Evolutionary conservation across 2,329 filamentous ascomycete species (phyloP), one percentile per base, ranked within the genome.

Genomic region (Orbilia quercus): DNA sequence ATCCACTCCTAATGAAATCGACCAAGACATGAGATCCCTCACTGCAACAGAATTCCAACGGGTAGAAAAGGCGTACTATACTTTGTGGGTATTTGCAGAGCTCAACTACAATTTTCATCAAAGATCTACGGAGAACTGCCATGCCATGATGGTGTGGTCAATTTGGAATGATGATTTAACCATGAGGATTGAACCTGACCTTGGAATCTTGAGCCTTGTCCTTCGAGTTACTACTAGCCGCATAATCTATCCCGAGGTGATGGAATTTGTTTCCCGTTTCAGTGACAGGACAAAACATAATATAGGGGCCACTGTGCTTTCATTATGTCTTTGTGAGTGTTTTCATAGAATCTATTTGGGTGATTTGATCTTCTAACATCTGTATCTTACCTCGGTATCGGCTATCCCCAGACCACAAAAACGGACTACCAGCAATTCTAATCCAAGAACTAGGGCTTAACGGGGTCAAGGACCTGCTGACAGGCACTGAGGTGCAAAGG

Each of bases 51-150:
- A 73, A 45, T 48, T 48, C 48, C 36, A 28, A 14, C 66, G 69
- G 28, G 54, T 73, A 7, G 69, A 73, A 7, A 14, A 66, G 20
- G 60, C 60, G 5, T 73, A 73, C 23, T 73, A 73, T 16, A 66
- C 40, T 6, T 47, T 66, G 7, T 73, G 69, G 69, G n/a, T 60
- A 1, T 66, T 54, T 20, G 47, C 34, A 11, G 69, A 73, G 42
- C 48, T 72, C 1, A 58, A 72, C 23, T 38, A 53, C 14, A 31
- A 47, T 11, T 23, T 38, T 12, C 11, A 40, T 11, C 23, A 22
- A 6, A 36, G 44, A 11, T 51, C 51, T 9, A 16, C 42, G 1
- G 16, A 48, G 7, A 40, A 72, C 7, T 48, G 36, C 22, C 11
- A 16, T 12, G 36, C 23, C 9, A 22, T 64, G 14, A 72, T 50